phyloP scores from a whole-genome alignment of 192 early-diverging fungal genomes.

The Coemansia sp. region DNA sequence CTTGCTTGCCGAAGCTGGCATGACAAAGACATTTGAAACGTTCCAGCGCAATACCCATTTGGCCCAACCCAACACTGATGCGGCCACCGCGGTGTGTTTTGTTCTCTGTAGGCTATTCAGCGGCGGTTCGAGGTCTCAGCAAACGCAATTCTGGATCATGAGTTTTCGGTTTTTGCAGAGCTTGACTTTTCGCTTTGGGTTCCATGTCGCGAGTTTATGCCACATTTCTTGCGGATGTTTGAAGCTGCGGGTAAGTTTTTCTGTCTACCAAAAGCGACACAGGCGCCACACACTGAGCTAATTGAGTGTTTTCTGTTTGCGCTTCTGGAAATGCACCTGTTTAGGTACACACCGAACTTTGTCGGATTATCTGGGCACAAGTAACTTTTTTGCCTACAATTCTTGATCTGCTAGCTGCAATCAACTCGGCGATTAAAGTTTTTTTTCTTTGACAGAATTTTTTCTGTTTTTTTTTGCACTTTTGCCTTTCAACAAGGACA shows the following conservation, averaged over 20 bases:
- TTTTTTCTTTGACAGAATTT: neutral
- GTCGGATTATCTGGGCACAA: conserved; percentile 27
- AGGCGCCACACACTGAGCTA: neutral
- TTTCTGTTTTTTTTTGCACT: conserved; percentile 2
- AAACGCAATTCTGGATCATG: conserved; percentile 80
- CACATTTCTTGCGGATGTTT: conserved; percentile 88
- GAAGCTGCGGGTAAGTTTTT: conserved; percentile 53
- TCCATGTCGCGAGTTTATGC: conserved; percentile 83
- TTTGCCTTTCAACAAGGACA: neutral
- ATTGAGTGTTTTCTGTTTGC: neutral
- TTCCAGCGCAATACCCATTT: too few species aligned
- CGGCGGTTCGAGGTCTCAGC: conserved; percentile 71
- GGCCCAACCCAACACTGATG: neutral
- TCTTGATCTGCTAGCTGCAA: neutral
- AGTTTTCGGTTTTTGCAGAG: conserved; percentile 88
- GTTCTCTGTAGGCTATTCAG: conserved; percentile 60
- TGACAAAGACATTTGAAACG: too few species aligned
- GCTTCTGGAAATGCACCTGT: neutral
- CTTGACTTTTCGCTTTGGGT: conserved; percentile 91
- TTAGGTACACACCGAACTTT: conserved; percentile 27
- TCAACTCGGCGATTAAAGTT: neutral
- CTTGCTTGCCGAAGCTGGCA: neutral
- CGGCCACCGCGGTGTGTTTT: neutral
- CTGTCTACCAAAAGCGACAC: neutral
- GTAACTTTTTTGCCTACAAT: conserved; percentile 13